A percentile compares a stretch with the other conserved stretches of the same genome.
Evolutionary conservation across 2,329 filamentous ascomycete genomes (phyloP).

Genomic region (Grosmannia clavigera): DNA sequence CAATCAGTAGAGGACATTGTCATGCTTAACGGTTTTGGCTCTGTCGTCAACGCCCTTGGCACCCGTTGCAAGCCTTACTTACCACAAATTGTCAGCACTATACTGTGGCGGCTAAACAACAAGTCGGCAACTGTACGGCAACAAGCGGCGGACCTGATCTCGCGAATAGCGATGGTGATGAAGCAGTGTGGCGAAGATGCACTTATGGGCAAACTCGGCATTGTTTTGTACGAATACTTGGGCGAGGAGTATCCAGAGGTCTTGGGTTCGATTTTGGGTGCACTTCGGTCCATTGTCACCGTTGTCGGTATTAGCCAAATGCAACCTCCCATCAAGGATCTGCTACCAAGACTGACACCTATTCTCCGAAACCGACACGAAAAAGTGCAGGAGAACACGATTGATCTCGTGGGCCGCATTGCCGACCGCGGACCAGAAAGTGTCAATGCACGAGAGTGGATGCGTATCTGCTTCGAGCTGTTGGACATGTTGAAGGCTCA

Average conservation of each 20-base stretch:
- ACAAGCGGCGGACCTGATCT: slow-evolving; percentile 92
- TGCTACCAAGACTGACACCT: slow-evolving; percentile 89
- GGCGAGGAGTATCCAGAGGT: slow-evolving; percentile 98
- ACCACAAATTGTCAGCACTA: slow-evolving; percentile 91
- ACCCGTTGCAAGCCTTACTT: slow-evolving; percentile 92
- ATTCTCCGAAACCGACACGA: slow-evolving; percentile 97
- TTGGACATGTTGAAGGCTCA: slow-evolving; percentile 99
- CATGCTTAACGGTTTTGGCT: slow-evolving; percentile 95
- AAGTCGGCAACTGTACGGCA: slow-evolving; percentile 94
- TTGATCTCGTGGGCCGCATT: slow-evolving; percentile 94
- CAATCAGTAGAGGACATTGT: slow-evolving; percentile 93
- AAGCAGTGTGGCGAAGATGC: slow-evolving; percentile 96
- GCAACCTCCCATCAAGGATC: slow-evolving; percentile 94
- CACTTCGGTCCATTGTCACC: slow-evolving; percentile 88
- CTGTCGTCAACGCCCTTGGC: slow-evolving; percentile 89
- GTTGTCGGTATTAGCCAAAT: slow-evolving; percentile 96
- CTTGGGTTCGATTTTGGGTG: slow-evolving; percentile 88
- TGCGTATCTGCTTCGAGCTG: slow-evolving; percentile 98
- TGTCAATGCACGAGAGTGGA: slow-evolving; percentile 96
- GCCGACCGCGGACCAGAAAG: slow-evolving; percentile 93
- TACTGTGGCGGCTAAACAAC: slow-evolving; percentile 94
- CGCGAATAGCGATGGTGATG: slow-evolving; percentile 96
- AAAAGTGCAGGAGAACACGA: slow-evolving; percentile 98
- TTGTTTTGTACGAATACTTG: slow-evolving; percentile 94
- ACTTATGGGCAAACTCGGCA: slow-evolving; percentile 86